These are phyloP conservation scores for Coemansia sp. DNA, from an alignment of 192 early-diverging fungal species.

Conservation along the genomic window DNA sequence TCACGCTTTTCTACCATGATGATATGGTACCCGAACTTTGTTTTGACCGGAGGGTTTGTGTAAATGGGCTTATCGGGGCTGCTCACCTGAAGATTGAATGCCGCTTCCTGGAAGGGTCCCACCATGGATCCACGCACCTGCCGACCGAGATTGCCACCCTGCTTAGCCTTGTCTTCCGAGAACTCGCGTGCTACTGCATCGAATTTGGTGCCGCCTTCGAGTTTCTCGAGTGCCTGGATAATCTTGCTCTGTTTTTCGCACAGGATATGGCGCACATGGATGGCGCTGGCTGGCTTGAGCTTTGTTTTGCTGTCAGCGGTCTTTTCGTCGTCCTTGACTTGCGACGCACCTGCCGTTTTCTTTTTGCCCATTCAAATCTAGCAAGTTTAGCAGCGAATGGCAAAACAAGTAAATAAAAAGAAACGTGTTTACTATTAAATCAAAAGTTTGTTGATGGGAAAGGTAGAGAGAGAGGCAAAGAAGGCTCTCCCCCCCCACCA, in stretches of 20 bases:
- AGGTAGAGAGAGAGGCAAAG: background rate
- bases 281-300: conserved; percentile 66
- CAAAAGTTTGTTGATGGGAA: too few relatives aligned
- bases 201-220: conserved; percentile 62
- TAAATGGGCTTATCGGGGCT: conserved; percentile 65
- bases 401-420: too few relatives aligned
- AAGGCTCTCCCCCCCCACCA: too few relatives aligned
- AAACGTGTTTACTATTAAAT: background rate
- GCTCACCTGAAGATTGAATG: conserved; percentile 73
- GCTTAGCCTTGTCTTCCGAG: conserved; percentile 84
- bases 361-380: conserved; percentile 25
- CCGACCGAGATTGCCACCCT: conserved; percentile 80
- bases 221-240: conserved; percentile 67
- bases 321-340: conserved; percentile 5
- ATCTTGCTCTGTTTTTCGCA: conserved; percentile 82
- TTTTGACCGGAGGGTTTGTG: conserved; percentile 76
- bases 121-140: conserved; percentile 76
- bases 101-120: conserved; percentile 78
- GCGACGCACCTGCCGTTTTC: conserved; percentile 11
- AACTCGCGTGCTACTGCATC: conserved; percentile 72
- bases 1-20: conserved; percentile 80
- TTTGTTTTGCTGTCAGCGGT: conserved; percentile 39
- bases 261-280: conserved; percentile 78
- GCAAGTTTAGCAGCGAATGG: background rate
- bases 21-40: conserved; percentile 79